Evolutionary conservation across 2,329 filamentous ascomycete genomes (phyloP).

Genomic region (Cladosporium sphaerospermum): DNA sequence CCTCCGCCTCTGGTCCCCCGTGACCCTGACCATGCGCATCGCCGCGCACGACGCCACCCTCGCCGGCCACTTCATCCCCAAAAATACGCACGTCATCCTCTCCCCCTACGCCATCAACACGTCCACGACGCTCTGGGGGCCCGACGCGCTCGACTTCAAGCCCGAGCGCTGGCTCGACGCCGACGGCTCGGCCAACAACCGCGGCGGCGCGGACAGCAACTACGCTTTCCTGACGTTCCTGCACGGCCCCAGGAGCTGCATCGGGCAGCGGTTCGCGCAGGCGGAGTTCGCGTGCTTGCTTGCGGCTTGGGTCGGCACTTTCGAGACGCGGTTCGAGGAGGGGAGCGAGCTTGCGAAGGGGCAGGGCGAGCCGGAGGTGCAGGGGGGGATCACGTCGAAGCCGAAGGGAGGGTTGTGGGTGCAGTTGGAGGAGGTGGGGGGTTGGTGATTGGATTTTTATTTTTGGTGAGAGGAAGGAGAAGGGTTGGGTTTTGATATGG

Average conservation of each 20-base stretch:
- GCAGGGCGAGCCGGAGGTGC: conserved; percentile 55
- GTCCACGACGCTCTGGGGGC: conserved; percentile 65
- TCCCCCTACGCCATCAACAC: conserved; percentile 63
- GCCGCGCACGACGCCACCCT: conserved; percentile 60
- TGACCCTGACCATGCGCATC: conserved; percentile 63
- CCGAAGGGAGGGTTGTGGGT: conserved; percentile 69
- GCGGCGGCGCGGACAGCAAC: conserved; percentile 68
- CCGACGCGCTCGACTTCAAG: conserved; percentile 66
- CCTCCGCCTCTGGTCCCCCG: conserved; percentile 66
- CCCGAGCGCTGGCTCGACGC: conserved; percentile 68
- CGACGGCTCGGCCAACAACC: conserved; percentile 49
- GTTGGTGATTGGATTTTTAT: conserved; percentile 46
- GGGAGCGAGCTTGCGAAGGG: conserved; percentile 26
- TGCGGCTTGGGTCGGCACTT: conserved; percentile 69
- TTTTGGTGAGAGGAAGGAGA: neutral
- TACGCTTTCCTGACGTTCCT: conserved; percentile 77
- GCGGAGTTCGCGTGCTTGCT: conserved; percentile 80
- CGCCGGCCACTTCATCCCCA: conserved; percentile 59
- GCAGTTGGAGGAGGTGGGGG: conserved; percentile 58
- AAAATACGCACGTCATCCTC: conserved; percentile 64
- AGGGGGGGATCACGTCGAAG: conserved; percentile 63
- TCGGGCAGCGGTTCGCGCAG: conserved; percentile 73
- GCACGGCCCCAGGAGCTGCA: conserved; percentile 80
- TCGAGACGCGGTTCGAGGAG: conserved; percentile 63
- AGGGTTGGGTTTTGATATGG: too few species aligned